Evolutionary conservation across 139 green algal species (phyloP).

Genomic region (Closterium sp.): DNA sequence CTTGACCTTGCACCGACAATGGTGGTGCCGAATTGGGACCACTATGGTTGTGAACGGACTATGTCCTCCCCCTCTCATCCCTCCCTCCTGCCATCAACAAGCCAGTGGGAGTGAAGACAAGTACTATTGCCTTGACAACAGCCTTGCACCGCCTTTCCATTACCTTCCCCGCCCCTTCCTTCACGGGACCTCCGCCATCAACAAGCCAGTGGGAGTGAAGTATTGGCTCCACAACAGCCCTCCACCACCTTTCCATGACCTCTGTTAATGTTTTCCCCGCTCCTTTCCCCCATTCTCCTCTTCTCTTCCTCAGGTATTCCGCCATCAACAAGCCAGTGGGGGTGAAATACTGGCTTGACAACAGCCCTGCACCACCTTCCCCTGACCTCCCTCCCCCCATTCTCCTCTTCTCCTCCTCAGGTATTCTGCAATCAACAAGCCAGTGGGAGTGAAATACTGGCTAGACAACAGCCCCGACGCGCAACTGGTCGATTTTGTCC

Average conservation of each 20-base stretch:
- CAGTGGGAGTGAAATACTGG: slow-evolving; percentile 48
- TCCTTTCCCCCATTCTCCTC: neutral
- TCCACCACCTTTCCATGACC: too few species aligned
- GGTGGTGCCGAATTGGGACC: slow-evolving; percentile 34
- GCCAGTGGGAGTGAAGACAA: too few species aligned
- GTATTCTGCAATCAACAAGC: slow-evolving; percentile 61
- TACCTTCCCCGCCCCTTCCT: too few species aligned
- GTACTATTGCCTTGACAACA: too few species aligned
- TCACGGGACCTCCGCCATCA: too few species aligned
- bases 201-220: too few species aligned
- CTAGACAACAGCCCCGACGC: slow-evolving; percentile 42
- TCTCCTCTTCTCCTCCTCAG: neutral
- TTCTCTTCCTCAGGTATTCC: slow-evolving; percentile 27
- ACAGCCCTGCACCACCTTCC: neutral
- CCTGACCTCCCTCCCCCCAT: neutral
- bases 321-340: slow-evolving; percentile 58
- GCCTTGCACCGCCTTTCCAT: too few species aligned
- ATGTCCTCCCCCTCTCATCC: too few species aligned
- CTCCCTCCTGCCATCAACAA: too few species aligned
- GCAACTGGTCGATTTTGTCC: slow-evolving; percentile 48
- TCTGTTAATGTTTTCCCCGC: too few species aligned
- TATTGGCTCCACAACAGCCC: too few species aligned
- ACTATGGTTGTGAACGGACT: too few species aligned
- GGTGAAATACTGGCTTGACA: slow-evolving; percentile 52
- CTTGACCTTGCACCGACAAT: slow-evolving; percentile 40